These are phyloP conservation scores for Trichophyton benhamiae DNA, from an alignment of 2,329 filamentous ascomycete genomes.

Conservation along the genomic window DNA sequence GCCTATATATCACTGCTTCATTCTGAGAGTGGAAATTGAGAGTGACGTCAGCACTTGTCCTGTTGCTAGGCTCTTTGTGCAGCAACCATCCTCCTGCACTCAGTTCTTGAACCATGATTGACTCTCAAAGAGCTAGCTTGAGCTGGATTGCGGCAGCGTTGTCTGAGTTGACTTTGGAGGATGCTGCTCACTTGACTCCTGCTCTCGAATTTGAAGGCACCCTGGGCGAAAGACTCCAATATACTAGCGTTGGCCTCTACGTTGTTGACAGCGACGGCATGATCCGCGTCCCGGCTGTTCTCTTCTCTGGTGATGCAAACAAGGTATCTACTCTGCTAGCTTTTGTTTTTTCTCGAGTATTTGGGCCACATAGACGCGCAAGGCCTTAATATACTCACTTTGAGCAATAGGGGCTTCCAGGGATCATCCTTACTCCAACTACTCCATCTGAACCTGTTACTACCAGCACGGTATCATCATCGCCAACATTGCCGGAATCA, in stretches of 20 bases:
- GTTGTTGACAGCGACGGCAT: background rate
- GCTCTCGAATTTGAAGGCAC: background rate
- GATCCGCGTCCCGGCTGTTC: background rate
- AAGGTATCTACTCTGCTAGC: background rate
- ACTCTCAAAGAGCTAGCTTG: no score
- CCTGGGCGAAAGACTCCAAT: background rate
- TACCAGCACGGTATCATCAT: background rate
- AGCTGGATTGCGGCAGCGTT: background rate
- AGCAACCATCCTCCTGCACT: background rate
- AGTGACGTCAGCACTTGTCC: background rate
- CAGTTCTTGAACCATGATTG: background rate
- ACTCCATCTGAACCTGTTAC: background rate
- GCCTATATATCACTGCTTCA: no score
- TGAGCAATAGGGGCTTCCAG: background rate
- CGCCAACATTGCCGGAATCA: background rate
- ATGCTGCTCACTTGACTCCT: background rate
- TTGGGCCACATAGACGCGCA: background rate
- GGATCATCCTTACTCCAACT: background rate
- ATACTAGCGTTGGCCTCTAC: background rate
- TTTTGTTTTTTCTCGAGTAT: background rate
- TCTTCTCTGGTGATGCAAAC: background rate
- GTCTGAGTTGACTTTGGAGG: background rate
- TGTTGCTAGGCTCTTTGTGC: background rate
- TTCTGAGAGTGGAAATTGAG: no score
- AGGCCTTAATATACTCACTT: background rate